phyloP scores from a whole-genome alignment of 768 basidiomycete species.

The Xerocomellus amylosporus region DNA sequence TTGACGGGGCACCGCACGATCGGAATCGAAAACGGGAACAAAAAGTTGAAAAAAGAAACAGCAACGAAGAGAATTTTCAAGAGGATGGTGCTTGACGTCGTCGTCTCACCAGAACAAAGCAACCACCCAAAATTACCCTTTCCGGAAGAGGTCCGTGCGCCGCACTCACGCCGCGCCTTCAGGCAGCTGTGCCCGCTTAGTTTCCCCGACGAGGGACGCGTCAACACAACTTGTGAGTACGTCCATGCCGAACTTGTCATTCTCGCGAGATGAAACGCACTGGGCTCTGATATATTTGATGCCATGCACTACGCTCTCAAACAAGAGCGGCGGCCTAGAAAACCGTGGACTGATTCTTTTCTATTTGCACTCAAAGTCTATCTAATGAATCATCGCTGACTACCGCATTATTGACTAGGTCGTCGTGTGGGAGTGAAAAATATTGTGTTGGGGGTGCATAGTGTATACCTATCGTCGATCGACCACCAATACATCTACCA shows the following conservation, averaged over 20 bases:
- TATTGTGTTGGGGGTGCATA: background rate
- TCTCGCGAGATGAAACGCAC: conserved; percentile 51
- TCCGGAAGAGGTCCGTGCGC: conserved; percentile 17
- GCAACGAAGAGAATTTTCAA: background rate
- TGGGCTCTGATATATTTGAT: conserved; percentile 57
- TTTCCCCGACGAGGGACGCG: background rate
- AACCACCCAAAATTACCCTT: background rate
- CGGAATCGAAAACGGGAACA: conserved; percentile 21
- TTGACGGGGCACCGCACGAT: conserved; percentile 85
- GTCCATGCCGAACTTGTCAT: background rate
- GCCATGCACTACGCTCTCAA: conserved; percentile 51
- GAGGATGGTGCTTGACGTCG: background rate
- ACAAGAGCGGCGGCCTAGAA: conserved; percentile 58
- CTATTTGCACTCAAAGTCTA: background rate
- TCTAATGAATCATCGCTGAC: conserved; percentile 7
- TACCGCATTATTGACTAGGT: background rate
- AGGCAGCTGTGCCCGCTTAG: too few species aligned
- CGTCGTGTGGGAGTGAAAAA: background rate
- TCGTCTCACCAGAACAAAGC: background rate
- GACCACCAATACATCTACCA: background rate
- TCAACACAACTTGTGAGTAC: background rate
- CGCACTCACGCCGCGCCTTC: too few species aligned
- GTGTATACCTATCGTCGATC: conserved; percentile 2
- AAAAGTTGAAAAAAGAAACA: background rate
- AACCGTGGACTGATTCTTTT: conserved; percentile 56